Evolutionary conservation across 2,329 filamentous ascomycete genomes (phyloP).

Genomic region (Conoideocrella luteorostrata): DNA sequence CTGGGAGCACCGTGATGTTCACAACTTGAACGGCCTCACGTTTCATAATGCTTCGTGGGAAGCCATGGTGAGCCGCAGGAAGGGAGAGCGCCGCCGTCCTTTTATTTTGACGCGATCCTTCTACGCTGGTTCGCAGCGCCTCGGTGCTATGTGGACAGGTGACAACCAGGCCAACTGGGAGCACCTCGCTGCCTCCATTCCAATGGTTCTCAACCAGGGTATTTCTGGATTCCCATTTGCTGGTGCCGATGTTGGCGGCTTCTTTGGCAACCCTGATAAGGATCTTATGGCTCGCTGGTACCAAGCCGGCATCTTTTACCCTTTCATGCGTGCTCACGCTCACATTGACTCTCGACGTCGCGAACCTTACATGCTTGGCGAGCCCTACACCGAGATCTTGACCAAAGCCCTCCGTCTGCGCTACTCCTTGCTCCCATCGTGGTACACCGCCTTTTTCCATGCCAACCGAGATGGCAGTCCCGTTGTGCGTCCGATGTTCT

Average conservation of each 20-base stretch:
- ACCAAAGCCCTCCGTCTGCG: slow-evolving; percentile 81
- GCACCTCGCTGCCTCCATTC: slow-evolving; percentile 80
- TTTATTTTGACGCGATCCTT: slow-evolving; percentile 92
- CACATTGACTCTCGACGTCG: slow-evolving; percentile 93
- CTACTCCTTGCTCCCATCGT: slow-evolving; percentile 83
- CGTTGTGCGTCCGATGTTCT: slow-evolving; percentile 88
- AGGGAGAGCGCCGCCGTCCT: slow-evolving; percentile 76
- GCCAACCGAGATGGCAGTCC: slow-evolving; percentile 77
- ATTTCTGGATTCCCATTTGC: slow-evolving; percentile 91
- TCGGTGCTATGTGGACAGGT: slow-evolving; percentile 97
- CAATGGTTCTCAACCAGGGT: slow-evolving; percentile 90
- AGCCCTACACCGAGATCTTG: slow-evolving; percentile 81
- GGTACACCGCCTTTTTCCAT: slow-evolving; percentile 96
- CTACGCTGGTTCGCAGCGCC: slow-evolving; percentile 82
- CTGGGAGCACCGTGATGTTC: slow-evolving; percentile 96
- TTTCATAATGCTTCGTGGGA: slow-evolving; percentile 92
- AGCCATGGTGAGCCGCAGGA: slow-evolving; percentile 76
- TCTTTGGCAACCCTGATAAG: slow-evolving; percentile 94
- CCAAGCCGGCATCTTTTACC: slow-evolving; percentile 92
- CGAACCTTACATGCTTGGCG: slow-evolving; percentile 82
- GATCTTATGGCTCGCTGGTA: slow-evolving; percentile 94
- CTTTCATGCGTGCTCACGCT: slow-evolving; percentile 95
- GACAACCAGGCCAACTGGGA: slow-evolving; percentile 94
- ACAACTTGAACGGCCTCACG: slow-evolving; percentile 93
- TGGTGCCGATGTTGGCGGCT: slow-evolving; percentile 92